Evolutionary conservation across 768 basidiomycete species (phyloP).

Genomic region (Sarcomyxa edulis): DNA sequence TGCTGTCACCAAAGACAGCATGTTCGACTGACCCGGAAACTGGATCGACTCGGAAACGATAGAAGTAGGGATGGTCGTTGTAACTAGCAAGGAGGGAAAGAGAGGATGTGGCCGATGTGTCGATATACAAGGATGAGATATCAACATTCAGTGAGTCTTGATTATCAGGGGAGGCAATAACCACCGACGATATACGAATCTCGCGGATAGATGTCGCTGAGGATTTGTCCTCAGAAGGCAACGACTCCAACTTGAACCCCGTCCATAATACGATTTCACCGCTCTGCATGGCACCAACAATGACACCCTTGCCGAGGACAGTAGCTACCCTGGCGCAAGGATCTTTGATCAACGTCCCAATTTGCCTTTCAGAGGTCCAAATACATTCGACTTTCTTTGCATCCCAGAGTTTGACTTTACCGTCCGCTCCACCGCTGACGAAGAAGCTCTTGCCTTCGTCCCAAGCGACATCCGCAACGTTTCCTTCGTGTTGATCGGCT

Average conservation of each 20-base stretch:
- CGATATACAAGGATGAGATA: slow-evolving; percentile 23
- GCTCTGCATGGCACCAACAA: slow-evolving; percentile 47
- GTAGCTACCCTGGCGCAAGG: slow-evolving; percentile 46
- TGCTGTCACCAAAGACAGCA: slow-evolving; percentile 43
- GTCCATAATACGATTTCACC: slow-evolving; percentile 58
- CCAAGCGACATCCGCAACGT: slow-evolving; percentile 53
- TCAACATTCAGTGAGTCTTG: slow-evolving; percentile 9
- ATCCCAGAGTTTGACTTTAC: slow-evolving; percentile 73
- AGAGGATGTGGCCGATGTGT: slow-evolving; percentile 15
- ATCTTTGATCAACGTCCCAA: slow-evolving; percentile 33
- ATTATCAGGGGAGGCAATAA: slow-evolving; percentile 11
- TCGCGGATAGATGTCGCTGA: slow-evolving; percentile 17
- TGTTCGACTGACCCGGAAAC: slow-evolving; percentile 22
- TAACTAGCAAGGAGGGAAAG: slow-evolving; percentile 47
- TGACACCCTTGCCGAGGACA: slow-evolving; percentile 29
- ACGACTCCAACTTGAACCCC: slow-evolving; percentile 31
- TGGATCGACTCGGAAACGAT: slow-evolving; percentile 39
- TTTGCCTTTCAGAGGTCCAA: slow-evolving; percentile 52
- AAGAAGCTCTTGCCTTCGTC: slow-evolving; percentile 28
- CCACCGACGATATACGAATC: slow-evolving; percentile 31
- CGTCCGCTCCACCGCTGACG: slow-evolving; percentile 57
- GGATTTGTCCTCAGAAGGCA: slow-evolving; percentile 13
- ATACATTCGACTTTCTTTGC: slow-evolving; percentile 44
- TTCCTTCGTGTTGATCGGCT: slow-evolving; percentile 60
- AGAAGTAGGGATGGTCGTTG: slow-evolving; percentile 43